Conservation (phyloP, 2,329 filamentous ascomycete genomes). For the Trichophyton mentagrophytes region DNA sequence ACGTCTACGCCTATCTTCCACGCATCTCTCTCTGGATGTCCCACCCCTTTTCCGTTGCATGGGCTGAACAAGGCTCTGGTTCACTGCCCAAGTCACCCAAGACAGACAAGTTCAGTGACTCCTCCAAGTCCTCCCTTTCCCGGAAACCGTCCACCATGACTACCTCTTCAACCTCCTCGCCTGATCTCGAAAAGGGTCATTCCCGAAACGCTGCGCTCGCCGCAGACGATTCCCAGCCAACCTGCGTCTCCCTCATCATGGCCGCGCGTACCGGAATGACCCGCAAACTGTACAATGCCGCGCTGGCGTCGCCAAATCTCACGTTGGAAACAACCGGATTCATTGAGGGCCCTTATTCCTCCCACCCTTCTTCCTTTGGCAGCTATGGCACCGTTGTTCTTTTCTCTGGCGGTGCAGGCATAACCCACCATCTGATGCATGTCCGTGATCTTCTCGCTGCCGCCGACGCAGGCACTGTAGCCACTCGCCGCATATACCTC, state of each 20-base stretch:
- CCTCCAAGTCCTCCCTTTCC: background rate
- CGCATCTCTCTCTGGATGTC: constrained; percentile 36
- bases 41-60: constrained; percentile 38
- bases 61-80: constrained; percentile 28
- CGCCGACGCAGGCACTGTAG: constrained; percentile 40
- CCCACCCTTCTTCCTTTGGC: constrained; percentile 42
- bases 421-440: constrained; percentile 52
- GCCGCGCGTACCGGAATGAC: constrained; percentile 53
- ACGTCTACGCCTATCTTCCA: constrained; percentile 50
- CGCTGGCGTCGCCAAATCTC: constrained; percentile 37
- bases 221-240: constrained; percentile 17
- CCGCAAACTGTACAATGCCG: constrained; percentile 45
- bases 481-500: constrained; percentile 47
- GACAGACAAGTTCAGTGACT: background rate
- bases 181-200: constrained; percentile 21
- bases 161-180: constrained; percentile 8
- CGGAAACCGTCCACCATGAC: background rate
- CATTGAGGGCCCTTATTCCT: constrained; percentile 53
- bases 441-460: constrained; percentile 46
- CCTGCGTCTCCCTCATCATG: constrained; percentile 44
- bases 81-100: constrained; percentile 15
- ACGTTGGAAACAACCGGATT: constrained; percentile 42
- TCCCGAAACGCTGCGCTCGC: constrained; percentile 14
- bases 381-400: constrained; percentile 54
- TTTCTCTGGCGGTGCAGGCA: constrained; percentile 54